Evolutionary conservation across 2,329 filamentous ascomycete species (phyloP).

Genomic region (Orbilia javanica): DNA sequence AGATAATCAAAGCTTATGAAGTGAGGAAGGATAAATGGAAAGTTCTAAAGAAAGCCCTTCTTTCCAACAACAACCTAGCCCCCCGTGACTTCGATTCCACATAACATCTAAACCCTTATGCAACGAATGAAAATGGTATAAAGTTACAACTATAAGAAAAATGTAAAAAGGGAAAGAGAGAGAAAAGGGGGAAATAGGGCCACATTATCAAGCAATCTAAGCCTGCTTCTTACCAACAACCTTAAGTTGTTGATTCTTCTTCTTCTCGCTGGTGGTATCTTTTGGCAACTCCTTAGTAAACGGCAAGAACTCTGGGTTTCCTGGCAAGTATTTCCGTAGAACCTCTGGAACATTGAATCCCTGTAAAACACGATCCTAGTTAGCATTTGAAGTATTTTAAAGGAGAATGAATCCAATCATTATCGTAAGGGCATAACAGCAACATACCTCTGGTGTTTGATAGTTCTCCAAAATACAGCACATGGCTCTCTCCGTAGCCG

Average conservation of each 20-base stretch:
- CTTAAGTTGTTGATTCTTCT: slow-evolving; percentile 64
- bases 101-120: not conserved
- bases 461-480: slow-evolving; percentile 98
- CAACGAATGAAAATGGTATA: slow-evolving; percentile 43
- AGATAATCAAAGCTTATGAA: not conserved
- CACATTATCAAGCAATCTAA: not conserved
- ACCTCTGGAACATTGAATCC: slow-evolving; percentile 84
- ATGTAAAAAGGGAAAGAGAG: not conserved
- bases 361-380: slow-evolving; percentile 64
- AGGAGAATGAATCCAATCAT: not conserved
- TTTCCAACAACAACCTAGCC: not conserved
- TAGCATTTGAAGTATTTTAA: not conserved
- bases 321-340: slow-evolving; percentile 89
- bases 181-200: not conserved
- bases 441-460: slow-evolving; percentile 83
- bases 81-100: not conserved
- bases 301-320: slow-evolving; percentile 87
- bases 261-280: slow-evolving; percentile 75
- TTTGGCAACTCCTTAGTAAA: slow-evolving; percentile 88
- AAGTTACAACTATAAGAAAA: slow-evolving; percentile 24
- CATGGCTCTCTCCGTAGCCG: slow-evolving; percentile 89
- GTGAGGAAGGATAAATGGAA: not conserved
- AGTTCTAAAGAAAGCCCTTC: not conserved
- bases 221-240: slow-evolving; percentile 55
- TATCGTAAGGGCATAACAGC: not conserved